These are phyloP conservation scores for Zea luxurians DNA, from an alignment of 176 grass and related monocot species.

Conservation along the genomic window DNA sequence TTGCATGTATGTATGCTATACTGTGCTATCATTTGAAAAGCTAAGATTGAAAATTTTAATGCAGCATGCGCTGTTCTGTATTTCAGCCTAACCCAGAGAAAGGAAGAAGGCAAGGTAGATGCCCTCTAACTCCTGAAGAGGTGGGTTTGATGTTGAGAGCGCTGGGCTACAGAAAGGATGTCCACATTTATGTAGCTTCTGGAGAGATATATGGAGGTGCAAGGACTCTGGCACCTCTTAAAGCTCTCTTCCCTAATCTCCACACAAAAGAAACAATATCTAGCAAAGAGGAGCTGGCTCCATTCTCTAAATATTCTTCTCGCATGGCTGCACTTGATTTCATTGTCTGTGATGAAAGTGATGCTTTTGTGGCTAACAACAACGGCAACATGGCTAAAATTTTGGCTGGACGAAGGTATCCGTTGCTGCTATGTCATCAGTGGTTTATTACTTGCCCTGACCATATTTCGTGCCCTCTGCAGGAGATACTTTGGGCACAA, in stretches of 20 bases:
- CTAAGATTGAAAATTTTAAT: not conserved
- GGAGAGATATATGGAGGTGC: slow-evolving; percentile 76
- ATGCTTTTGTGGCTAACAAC: slow-evolving; percentile 85
- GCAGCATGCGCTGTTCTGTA: slow-evolving; percentile 18
- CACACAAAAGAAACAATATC: slow-evolving; percentile 80
- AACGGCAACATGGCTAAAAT: slow-evolving; percentile 91
- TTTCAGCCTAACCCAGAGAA: slow-evolving; percentile 74
- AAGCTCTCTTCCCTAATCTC: slow-evolving; percentile 67
- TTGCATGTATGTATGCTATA: slow-evolving; percentile 56
- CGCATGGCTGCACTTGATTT: slow-evolving; percentile 85
- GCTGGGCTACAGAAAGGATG: slow-evolving; percentile 56
- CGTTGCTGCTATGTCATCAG: not conserved
- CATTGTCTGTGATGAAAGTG: slow-evolving; percentile 75
- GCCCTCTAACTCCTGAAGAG: slow-evolving; percentile 82
- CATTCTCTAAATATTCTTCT: slow-evolving; percentile 66
- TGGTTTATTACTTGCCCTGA: slow-evolving; percentile 16
- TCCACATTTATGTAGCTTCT: slow-evolving; percentile 78
- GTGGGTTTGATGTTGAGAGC: slow-evolving; percentile 76
- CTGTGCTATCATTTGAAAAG: slow-evolving; percentile 22
- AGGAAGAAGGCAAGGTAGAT: slow-evolving; percentile 73
- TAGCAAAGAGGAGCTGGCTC: slow-evolving; percentile 59
- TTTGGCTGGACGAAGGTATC: slow-evolving; percentile 70
- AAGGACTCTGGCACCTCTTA: slow-evolving; percentile 62
- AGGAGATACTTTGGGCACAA: slow-evolving; percentile 81
- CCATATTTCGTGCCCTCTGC: slow-evolving; percentile 11